A percentile compares a stretch with the other conserved stretches of the same genome.
phyloP scores from a whole-genome alignment of 495 filamentous ascomycete genomes.

The Xylaria acuta region DNA sequence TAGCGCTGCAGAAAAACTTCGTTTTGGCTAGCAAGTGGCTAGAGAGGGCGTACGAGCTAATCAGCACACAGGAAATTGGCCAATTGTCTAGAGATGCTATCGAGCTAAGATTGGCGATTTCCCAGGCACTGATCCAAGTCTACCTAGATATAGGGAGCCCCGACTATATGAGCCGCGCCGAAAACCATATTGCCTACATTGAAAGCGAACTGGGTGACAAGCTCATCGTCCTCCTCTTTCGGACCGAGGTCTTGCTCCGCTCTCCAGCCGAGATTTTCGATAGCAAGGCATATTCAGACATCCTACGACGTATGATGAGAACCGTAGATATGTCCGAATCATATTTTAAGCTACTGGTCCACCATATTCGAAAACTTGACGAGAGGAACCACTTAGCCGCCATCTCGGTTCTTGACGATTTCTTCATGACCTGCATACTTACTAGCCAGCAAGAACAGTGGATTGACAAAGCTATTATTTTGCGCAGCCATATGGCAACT shows the following conservation, averaged over 20 bases:
- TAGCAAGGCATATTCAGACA: conserved; percentile 54
- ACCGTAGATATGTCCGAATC: conserved; percentile 62
- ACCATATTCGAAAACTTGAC: conserved; percentile 71
- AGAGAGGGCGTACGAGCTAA: conserved; percentile 66
- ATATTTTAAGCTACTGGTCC: conserved; percentile 72
- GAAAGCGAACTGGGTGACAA: conserved; percentile 66
- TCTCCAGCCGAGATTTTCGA: conserved; percentile 55
- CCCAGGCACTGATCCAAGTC: conserved; percentile 65
- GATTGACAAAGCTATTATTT: conserved; percentile 35
- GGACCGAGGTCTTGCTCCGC: conserved; percentile 66
- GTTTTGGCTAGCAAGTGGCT: conserved; percentile 72
- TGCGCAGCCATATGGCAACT: conserved; percentile 38
- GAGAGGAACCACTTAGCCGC: conserved; percentile 56
- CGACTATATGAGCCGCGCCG: conserved; percentile 59
- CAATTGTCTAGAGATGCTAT: conserved; percentile 62
- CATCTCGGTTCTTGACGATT: conserved; percentile 63
- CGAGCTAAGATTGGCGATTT: conserved; percentile 69
- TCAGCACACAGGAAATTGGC: conserved; percentile 63
- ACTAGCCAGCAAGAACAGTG: conserved; percentile 34
- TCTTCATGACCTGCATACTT: conserved; percentile 57
- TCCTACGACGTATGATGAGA: conserved; percentile 62
- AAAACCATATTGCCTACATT: conserved; percentile 62
- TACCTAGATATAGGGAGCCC: conserved; percentile 53
- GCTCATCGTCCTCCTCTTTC: conserved; percentile 70
- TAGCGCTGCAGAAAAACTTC: conserved; percentile 59